A percentile compares a stretch with the other conserved stretches of the same genome.
Evolutionary conservation across 2,329 filamentous ascomycete genomes (phyloP).

Genomic region (Penicillium sumatraense): DNA sequence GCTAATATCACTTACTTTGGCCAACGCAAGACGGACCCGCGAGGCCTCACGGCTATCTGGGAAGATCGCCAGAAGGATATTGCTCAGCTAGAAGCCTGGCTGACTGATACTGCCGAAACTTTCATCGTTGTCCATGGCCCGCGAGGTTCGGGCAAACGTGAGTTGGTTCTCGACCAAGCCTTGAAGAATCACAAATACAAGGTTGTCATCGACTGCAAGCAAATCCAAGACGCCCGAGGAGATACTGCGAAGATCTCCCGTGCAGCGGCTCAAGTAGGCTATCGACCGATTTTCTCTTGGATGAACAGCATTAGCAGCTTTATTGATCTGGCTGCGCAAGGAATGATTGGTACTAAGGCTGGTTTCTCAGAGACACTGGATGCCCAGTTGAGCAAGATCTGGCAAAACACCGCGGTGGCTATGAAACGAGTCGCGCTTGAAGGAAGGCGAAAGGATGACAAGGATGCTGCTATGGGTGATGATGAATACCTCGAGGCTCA

Average conservation of each 20-base stretch:
- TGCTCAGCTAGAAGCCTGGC: conserved; percentile 79
- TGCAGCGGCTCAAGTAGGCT: conserved; percentile 82
- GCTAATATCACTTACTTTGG: conserved; percentile 52
- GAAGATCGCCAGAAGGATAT: conserved; percentile 83
- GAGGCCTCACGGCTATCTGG: conserved; percentile 80
- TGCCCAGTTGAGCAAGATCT: conserved; percentile 85
- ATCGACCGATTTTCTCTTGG: conserved; percentile 93
- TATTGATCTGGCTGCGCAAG: conserved; percentile 88
- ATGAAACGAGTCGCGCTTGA: conserved; percentile 78
- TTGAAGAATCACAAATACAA: conserved; percentile 77
- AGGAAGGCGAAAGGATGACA: conserved; percentile 70
- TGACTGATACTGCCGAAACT: conserved; percentile 85
- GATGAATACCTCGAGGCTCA: conserved; percentile 91
- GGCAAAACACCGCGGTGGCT: conserved; percentile 79
- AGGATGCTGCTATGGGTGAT: conserved; percentile 72
- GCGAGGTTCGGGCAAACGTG: conserved; percentile 85
- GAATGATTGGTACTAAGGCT: conserved; percentile 90
- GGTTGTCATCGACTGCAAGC: conserved; percentile 88
- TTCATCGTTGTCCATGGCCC: conserved; percentile 95
- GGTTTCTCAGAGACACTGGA: conserved; percentile 94
- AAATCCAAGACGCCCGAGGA: conserved; percentile 86
- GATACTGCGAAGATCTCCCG: conserved; percentile 83
- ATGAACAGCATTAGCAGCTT: conserved; percentile 93
- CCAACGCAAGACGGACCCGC: conserved; percentile 61
- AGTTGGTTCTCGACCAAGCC: conserved; percentile 83